A percentile compares a stretch with the other conserved stretches of the same genome.
Evolutionary conservation across 345 rosid species (phyloP).

Genomic region (Physaria fendleri): DNA sequence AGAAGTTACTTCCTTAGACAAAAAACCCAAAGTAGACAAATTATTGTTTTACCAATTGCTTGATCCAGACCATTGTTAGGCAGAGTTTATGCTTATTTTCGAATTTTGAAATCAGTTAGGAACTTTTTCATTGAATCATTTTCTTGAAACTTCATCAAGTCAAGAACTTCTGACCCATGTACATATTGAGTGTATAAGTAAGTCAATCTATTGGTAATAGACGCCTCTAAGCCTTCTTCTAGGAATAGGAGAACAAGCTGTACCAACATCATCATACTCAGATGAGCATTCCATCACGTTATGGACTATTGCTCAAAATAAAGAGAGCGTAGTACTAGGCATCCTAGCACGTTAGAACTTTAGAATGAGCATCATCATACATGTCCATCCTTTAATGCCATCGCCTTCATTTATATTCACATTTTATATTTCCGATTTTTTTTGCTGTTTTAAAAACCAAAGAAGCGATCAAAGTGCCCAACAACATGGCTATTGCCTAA

Average conservation of each 20-base stretch:
- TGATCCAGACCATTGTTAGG: constrained; percentile 3
- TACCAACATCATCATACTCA: constrained; percentile 34
- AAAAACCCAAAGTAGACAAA: too few species aligned
- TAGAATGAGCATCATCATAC: too few species aligned
- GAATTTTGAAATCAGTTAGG: background rate
- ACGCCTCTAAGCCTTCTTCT: constrained; percentile 49
- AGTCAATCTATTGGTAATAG: constrained; percentile 35
- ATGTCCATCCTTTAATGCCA: too few species aligned
- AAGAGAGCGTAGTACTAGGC: too few species aligned
- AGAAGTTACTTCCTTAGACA: constrained; percentile 25
- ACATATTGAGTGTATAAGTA: background rate
- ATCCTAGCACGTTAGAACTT: too few species aligned
- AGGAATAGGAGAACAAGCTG: constrained; percentile 20
- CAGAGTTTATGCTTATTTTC: constrained; percentile 20
- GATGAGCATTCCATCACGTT: constrained; percentile 34
- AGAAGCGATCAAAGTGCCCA: background rate
- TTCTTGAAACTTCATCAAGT: background rate
- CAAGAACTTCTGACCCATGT: background rate
- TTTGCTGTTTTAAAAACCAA: constrained; percentile 4
- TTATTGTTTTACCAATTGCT: background rate
- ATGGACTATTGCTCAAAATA: too few species aligned
- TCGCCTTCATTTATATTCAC: constrained; percentile 17
- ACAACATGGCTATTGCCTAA: constrained; percentile 13
- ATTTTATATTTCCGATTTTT: constrained; percentile 28
- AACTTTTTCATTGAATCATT: background rate